Conservation (phyloP, 148 eudicot species). For the Tetragonia tetragonoides region DNA sequence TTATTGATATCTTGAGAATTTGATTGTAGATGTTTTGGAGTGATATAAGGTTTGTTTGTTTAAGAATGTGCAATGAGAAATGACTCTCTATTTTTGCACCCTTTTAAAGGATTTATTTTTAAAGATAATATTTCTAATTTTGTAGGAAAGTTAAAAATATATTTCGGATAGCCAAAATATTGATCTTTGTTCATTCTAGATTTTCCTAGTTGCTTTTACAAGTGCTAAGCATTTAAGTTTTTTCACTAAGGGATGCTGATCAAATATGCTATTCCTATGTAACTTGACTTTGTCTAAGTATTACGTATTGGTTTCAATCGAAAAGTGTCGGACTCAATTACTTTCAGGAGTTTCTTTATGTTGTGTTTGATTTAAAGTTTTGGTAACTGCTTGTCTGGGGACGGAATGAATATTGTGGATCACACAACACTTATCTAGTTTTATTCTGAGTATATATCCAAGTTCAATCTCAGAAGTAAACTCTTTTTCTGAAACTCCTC, state of each 20-base stretch:
- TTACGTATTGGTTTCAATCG: no score
- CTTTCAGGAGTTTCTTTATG: background rate
- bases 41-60: background rate
- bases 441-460: background rate
- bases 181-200: background rate
- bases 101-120: background rate
- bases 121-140: no score
- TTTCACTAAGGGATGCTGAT: background rate
- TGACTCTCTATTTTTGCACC: background rate
- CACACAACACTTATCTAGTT: background rate
- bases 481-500: background rate
- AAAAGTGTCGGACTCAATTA: background rate
- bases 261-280: no score
- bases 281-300: no score
- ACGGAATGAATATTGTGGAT: background rate
- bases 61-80: constrained; percentile 2
- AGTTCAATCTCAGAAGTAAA: background rate
- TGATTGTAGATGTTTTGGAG: background rate
- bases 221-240: background rate
- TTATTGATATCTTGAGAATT: background rate
- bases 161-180: background rate
- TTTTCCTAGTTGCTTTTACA: no score
- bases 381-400: background rate
- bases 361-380: background rate
- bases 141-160: background rate